Evolutionary conservation across 805 yeast species (phyloP), one percentile per base, ranked within the genome.

Genomic region (Candida vaughaniae): DNA sequence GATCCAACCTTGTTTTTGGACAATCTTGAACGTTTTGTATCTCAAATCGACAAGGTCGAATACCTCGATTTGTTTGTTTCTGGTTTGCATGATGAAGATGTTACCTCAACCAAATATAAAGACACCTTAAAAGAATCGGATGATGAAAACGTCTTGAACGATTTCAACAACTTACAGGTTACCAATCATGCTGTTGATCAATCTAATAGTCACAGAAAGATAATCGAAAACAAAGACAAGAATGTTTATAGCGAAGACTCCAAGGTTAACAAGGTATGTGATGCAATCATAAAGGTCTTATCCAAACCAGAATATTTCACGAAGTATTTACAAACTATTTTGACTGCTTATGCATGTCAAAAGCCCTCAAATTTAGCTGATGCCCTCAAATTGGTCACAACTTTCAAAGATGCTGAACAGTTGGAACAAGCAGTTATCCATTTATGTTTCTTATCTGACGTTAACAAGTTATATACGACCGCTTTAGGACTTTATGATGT

Each of bases 341-440:
- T 93, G 39, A 91, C 99, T 3, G 95, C 96, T 0, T 86, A 83
- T 55, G 96, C 96, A 0, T 87, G 95, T 58, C 85, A 86, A 64
- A 78, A 73, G 27, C 99, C 99, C 2, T 89, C 97, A 11, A 85
- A 85, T 49, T 70, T 89, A 34, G 76, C 70, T 22, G 82, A 79
- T 19, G 98, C 98, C 0, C 68, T 93, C 38, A 55, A 53, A 17
- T 62, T 85, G 35, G 81, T 89, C 39, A 72, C 82, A 1, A 52
- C 75, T 0, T 64, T 82, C 40, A 61, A 66, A 5, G 64, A 67
- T 31, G 63, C 67, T 28, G 69, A 64, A 6, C 74, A 74, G 29
- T 60, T 57, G 14, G 81, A 75, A 43, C 73, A 75, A 25, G 71
- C 86, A 3, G 77, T 91, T 18, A 80, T 87, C 28, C 97, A 93